These are phyloP conservation scores for Leishmania arabica DNA, from an alignment of 208 protist genomes.

Conservation along the genomic window DNA sequence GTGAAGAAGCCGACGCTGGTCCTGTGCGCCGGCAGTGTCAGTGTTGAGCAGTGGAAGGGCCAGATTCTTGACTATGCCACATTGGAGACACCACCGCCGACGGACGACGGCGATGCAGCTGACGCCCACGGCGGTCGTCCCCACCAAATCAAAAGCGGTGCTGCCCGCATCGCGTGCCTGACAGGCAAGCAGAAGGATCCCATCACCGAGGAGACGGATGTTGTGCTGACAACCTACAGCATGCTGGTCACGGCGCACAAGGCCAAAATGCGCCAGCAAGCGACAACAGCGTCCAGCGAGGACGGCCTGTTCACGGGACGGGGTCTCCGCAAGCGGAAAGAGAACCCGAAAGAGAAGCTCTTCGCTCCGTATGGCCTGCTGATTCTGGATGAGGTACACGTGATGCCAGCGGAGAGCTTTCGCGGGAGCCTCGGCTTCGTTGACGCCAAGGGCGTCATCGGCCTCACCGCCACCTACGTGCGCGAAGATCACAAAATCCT, in stretches of 20 bases:
- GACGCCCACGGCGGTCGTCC: not conserved
- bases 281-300: slow-evolving; percentile 5
- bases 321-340: slow-evolving; percentile 43
- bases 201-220: slow-evolving; percentile 84
- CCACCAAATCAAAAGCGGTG: slow-evolving; percentile 35
- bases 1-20: slow-evolving; percentile 96
- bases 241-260: slow-evolving; percentile 96
- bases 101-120: not conserved
- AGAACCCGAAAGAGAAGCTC: slow-evolving; percentile 81
- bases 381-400: slow-evolving; percentile 97
- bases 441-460: slow-evolving; percentile 97
- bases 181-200: slow-evolving; percentile 93
- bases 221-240: slow-evolving; percentile 98
- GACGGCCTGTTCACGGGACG: slow-evolving; percentile 18
- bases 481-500: slow-evolving; percentile 98
- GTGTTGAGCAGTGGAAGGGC: slow-evolving; percentile 97
- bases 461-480: slow-evolving; percentile 97
- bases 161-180: slow-evolving; percentile 87
- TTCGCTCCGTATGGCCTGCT: slow-evolving; percentile 83
- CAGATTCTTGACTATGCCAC: slow-evolving; percentile 94
- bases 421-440: slow-evolving; percentile 92
- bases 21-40: slow-evolving; percentile 94
- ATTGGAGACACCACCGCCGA: slow-evolving; percentile 41
- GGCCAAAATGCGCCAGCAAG: slow-evolving; percentile 40
- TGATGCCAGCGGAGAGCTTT: slow-evolving; percentile 97